These are phyloP conservation scores for Lepidium didymum DNA, from an alignment of 345 rosid species.

Conservation along the genomic window DNA sequence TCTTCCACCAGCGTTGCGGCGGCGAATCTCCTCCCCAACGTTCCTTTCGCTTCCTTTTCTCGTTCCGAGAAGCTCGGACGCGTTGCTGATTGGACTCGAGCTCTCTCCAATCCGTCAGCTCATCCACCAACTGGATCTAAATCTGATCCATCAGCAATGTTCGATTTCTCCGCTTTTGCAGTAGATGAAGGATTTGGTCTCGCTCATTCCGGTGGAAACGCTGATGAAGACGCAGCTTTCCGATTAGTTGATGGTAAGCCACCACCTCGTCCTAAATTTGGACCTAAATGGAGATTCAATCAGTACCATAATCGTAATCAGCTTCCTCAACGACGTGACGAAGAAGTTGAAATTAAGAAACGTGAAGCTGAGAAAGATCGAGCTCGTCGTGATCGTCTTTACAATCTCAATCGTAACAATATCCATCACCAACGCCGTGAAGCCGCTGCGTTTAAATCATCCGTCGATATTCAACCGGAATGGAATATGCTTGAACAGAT, in stretches of 20 bases:
- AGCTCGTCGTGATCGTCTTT: conserved; percentile 82
- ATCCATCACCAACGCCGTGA: conserved; percentile 73
- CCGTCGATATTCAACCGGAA: conserved; percentile 94
- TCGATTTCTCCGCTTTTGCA: conserved; percentile 67
- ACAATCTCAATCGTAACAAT: conserved; percentile 57
- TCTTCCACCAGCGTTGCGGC: conserved; percentile 34
- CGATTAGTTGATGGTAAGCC: conserved; percentile 90
- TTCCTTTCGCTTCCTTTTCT: conserved; percentile 79
- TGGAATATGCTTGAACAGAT: conserved; percentile 99
- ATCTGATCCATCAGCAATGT: conserved; percentile 37
- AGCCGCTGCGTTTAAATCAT: conserved; percentile 74
- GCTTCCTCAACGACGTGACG: conserved; percentile 92
- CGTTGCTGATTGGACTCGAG: conserved; percentile 86
- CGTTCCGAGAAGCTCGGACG: conserved; percentile 93
- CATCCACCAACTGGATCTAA: conserved; percentile 33
- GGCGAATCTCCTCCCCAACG: conserved; percentile 48
- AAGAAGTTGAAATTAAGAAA: conserved; percentile 84
- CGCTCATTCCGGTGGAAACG: conserved; percentile 23
- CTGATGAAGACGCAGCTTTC: conserved; percentile 74
- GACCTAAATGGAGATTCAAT: conserved; percentile 85
- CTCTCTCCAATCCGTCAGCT: conserved; percentile 32
- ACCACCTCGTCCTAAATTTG: conserved; percentile 82
- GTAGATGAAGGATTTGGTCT: conserved; percentile 62
- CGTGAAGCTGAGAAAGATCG: conserved; percentile 94
- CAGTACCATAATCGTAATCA: conserved; percentile 56